Percentiles rank a stretch among this genome's conserved stretches.
Conservation (phyloP, 108 stramenopile species). For the Craspedostauros australis region DNA sequence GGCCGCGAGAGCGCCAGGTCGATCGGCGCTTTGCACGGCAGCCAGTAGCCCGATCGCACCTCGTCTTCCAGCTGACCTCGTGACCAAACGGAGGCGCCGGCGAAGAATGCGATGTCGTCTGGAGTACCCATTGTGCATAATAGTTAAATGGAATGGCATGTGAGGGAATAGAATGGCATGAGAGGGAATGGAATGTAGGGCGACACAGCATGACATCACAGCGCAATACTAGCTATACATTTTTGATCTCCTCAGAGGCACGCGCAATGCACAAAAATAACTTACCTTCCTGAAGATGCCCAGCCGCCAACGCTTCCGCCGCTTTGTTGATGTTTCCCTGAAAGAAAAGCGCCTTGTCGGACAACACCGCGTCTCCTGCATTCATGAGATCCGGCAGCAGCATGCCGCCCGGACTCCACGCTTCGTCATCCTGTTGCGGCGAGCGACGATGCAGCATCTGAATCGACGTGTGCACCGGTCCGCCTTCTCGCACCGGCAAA, state of each 20-base stretch:
- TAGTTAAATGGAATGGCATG: too few species aligned
- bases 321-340: conserved; percentile 63
- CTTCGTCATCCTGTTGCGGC: conserved; percentile 2
- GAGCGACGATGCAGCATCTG: conserved; percentile 82
- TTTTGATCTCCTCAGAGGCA: too few species aligned
- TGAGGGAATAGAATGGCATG: background rate
- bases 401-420: conserved; percentile 45
- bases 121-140: too few species aligned
- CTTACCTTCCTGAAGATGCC: conserved; percentile 35
- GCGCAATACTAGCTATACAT: too few species aligned
- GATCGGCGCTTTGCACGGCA: conserved; percentile 61
- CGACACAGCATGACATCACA: too few species aligned
- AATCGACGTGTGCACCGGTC: conserved; percentile 69
- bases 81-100: conserved; percentile 72
- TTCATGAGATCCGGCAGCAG: conserved; percentile 30
- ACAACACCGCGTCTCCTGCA: conserved; percentile 15
- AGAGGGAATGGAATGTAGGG: too few species aligned
- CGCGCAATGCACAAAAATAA: too few species aligned
- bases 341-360: conserved; percentile 53
- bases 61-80: conserved; percentile 71
- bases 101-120: conserved; percentile 71
- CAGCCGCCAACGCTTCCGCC: conserved; percentile 49
- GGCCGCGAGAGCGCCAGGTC: conserved; percentile 59
- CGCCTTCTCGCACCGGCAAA: conserved; percentile 58
- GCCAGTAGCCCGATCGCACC: conserved; percentile 76